A percentile compares a stretch with the other conserved stretches of the same genome.
Evolutionary conservation across 306 rosid species (phyloP).

Genomic region (Cercis canadensis): DNA sequence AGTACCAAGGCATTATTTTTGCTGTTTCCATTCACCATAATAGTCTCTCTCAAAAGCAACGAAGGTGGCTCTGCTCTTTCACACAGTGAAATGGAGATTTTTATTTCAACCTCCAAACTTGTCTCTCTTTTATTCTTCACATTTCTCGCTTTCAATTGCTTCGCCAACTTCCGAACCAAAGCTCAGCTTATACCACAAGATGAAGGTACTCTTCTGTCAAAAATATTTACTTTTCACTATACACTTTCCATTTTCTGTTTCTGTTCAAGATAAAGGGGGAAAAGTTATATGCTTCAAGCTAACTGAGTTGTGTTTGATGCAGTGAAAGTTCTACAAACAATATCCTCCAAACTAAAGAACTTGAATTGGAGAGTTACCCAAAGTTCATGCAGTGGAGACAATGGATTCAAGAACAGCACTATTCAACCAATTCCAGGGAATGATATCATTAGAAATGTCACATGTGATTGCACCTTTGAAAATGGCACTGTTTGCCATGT

Average conservation of each 20-base stretch:
- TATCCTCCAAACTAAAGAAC: slow-evolving; percentile 51
- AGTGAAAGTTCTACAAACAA: slow-evolving; percentile 56
- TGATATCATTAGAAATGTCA: slow-evolving; percentile 42
- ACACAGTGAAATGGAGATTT: slow-evolving; percentile 44
- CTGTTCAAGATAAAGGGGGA: too few species aligned
- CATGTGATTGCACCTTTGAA: slow-evolving; percentile 54
- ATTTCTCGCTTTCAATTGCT: slow-evolving; percentile 46
- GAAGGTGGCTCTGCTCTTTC: background rate
- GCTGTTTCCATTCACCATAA: too few species aligned
- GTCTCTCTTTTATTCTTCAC: slow-evolving; percentile 35
- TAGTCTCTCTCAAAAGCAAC: background rate
- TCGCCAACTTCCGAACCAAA: slow-evolving; percentile 52
- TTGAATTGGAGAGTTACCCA: slow-evolving; percentile 52
- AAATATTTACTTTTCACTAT: too few species aligned
- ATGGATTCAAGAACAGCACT: slow-evolving; percentile 18
- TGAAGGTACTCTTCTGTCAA: slow-evolving; percentile 90
- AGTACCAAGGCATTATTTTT: too few species aligned
- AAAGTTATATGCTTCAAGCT: too few species aligned
- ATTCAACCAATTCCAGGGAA: background rate
- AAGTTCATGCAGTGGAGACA: slow-evolving; percentile 43
- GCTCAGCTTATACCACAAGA: slow-evolving; percentile 66
- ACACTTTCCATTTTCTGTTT: too few species aligned
- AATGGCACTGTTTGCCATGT: slow-evolving; percentile 53
- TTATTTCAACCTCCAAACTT: slow-evolving; percentile 39
- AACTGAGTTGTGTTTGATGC: slow-evolving; percentile 19